Evolutionary conservation across 139 green algal genomes (phyloP), one percentile per base, ranked within the genome.

Genomic region (Chlamydomonas sp.): DNA sequence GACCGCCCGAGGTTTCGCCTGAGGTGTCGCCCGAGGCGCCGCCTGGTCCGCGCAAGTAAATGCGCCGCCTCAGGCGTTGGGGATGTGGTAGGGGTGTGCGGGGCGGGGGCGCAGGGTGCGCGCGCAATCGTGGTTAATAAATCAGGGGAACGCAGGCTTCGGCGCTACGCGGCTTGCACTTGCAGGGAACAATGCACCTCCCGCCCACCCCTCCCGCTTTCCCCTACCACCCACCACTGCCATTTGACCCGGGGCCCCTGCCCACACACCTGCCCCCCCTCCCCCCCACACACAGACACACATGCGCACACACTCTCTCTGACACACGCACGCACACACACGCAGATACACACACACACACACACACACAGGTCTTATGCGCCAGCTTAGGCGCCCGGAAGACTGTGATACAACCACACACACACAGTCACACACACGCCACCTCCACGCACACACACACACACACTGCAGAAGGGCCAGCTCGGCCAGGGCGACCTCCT

Each of bases 401-500:
- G n/a, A n/a, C n/a, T 26, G 22, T 24, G 13, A 47, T 36, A 35
- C 39, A 0, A 30, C 28, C n/a, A 3, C 22, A 5, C 24, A 62
- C 30, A 24, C n/a, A 30, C 50, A 34, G 50, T 62, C n/a, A 62
- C n/a, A 62, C 50, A 62, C 22, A 6, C 28, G 43, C 13, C 43
- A 26, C 13, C 43, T 54, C 16, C 13, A 54, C 16, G 13, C 16
- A 54, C 43, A 13, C 1, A 24, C 24, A 3, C 5, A 8, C 8
- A 35, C 6, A n/a, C n/a, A n/a, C 31, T 72, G 72, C 86, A 93
- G 87, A 88, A 84, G 58, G 90, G 91, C 1, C 91, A 97, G 82
- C 83, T 97, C 60, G 91, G 91, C 1, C 83, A 92, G 37, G 91
- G 91, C 0, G 91, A 97, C 72, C 63, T 76, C 2, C 34, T 81